phyloP scores from a whole-genome alignment of 1,284 basidiomycete species.

The Ceratorhiza oryzae-sativae region DNA sequence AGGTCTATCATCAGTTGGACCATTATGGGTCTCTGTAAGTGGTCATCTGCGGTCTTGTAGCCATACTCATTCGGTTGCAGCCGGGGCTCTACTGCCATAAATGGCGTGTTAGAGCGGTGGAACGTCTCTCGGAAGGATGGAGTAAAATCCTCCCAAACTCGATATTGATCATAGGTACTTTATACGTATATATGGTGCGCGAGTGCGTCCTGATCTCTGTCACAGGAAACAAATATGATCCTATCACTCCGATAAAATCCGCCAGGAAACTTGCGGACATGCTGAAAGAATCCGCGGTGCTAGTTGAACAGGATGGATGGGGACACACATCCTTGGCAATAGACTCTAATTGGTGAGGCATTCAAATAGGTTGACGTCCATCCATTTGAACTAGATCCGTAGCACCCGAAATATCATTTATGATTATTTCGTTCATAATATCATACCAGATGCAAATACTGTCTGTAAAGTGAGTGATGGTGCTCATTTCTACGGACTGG shows the following conservation, averaged over 20 bases:
- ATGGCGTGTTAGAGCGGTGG: conserved; percentile 36
- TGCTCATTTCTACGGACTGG: too few relatives aligned
- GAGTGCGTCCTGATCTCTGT: background rate
- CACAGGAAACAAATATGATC: conserved; percentile 37
- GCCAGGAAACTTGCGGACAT: conserved; percentile 33
- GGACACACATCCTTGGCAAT: conserved; percentile 22
- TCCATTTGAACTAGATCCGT: background rate
- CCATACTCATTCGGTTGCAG: background rate
- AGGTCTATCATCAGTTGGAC: background rate
- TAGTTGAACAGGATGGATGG: conserved; percentile 34
- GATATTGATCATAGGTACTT: conserved; percentile 18
- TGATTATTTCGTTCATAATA: background rate
- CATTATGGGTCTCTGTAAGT: background rate
- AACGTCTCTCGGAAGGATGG: conserved; percentile 34
- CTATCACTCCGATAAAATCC: conserved; percentile 26
- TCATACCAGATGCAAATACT: background rate
- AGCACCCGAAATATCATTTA: background rate
- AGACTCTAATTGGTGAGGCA: conserved; percentile 11
- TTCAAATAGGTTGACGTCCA: background rate
- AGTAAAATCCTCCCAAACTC: conserved; percentile 18
- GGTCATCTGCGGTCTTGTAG: background rate
- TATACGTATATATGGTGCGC: background rate
- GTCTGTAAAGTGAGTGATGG: background rate
- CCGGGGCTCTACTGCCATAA: conserved; percentile 15
- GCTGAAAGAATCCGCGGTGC: conserved; percentile 28